Evolutionary conservation across 1,139 yeast genomes (phyloP), one percentile per base, ranked within the genome.

Genomic region (Suhomyces anneliseae): DNA sequence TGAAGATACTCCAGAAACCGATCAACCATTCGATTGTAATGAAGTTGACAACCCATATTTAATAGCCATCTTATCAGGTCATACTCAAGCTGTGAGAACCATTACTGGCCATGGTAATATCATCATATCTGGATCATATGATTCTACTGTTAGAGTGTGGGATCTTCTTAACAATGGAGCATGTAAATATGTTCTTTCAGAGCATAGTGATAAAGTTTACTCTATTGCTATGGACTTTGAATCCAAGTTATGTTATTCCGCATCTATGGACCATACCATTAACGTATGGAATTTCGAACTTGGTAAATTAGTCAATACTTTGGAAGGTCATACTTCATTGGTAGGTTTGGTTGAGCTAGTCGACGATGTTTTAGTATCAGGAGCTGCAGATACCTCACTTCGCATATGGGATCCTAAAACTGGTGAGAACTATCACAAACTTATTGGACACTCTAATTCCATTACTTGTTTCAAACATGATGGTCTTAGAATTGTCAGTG

Each of bases 401-500:
- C 76, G 97, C 42, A 86, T 93, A 2, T 93, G 99, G 99, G 87
- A 93, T 61, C 95, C 97, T 0, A 81, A 80, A 31, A 80, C 83
- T 6, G 96, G 96, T 26, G 79, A 80, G 37, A 78, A 83, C 48
- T 69, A 77, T 50, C 82, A 84, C 62, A 85, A 87, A 48, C 77
- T 93, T 36, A 85, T 87, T 54, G 96, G 96, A 26, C 97, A 92
- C 61, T 79, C 82, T 40, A 85, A 90, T 15, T 96, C 98, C 0
- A 92, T 93, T 44, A 90, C 98, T 0, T 92, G 98, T 52, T 90
- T 93, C 65, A 95, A 88, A 65, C 93, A 92, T 62, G 95, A 90
- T 58, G 90, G 90, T 45, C 82, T 87, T 57, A 72, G 90, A 51
- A 82, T 93, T 34, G 88, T 93, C 0, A 87, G 96, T 60, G 99